Evolutionary conservation across 352 stramenopile species (phyloP).

Genomic region (Phytophthora aleatoria): DNA sequence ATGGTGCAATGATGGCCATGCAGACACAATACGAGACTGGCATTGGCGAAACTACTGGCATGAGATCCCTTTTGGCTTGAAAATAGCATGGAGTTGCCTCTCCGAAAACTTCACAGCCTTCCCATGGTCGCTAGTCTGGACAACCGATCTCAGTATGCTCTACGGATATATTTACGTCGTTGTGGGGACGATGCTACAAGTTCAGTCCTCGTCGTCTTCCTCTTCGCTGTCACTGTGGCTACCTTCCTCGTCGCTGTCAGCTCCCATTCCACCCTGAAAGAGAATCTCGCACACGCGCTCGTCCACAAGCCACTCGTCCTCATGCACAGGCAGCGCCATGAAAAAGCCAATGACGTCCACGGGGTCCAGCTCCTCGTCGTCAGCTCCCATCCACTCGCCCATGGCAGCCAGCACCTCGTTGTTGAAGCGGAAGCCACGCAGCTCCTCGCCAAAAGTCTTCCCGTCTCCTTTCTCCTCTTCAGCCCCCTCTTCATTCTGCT

Average conservation of each 20-base stretch:
- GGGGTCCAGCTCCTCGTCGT: slow-evolving; percentile 57
- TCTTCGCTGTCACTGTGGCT: slow-evolving; percentile 28
- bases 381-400: slow-evolving; percentile 51
- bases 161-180: slow-evolving; percentile 28
- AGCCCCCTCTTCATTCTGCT: slow-evolving; percentile 4
- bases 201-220: slow-evolving; percentile 31
- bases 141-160: slow-evolving; percentile 2
- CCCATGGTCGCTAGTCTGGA: slow-evolving; percentile 14
- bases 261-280: slow-evolving; percentile 49
- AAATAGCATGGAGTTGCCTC: slow-evolving; percentile 23
- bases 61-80: slow-evolving; percentile 15
- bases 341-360: slow-evolving; percentile 75
- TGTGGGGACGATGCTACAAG: slow-evolving; percentile 3
- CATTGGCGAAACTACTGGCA: slow-evolving; percentile 32
- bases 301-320: slow-evolving; percentile 83
- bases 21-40: slow-evolving; percentile 3
- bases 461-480: slow-evolving; percentile 25
- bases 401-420: slow-evolving; percentile 56
- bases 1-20: slow-evolving; percentile 26
- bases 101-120: background rate
- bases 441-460: slow-evolving; percentile 53
- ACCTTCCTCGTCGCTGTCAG: slow-evolving; percentile 38
- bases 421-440: slow-evolving; percentile 64
- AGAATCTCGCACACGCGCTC: slow-evolving; percentile 80
- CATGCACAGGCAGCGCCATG: slow-evolving; percentile 63